Conservation (phyloP, 2,329 filamentous ascomycete species). For the Exophiala alcalophila region DNA sequence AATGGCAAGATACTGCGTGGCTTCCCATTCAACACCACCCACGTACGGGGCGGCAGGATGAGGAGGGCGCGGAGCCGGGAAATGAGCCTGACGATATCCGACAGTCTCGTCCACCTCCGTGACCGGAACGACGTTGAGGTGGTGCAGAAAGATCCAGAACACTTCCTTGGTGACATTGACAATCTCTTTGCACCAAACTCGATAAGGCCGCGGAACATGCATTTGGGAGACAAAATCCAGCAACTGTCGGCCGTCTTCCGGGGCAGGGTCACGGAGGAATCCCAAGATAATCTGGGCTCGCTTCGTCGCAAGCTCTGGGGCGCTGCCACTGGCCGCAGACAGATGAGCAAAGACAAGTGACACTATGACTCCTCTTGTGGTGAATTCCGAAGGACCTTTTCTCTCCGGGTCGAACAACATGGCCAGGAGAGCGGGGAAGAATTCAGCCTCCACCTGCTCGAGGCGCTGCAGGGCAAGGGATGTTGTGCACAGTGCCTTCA, state of each 20-base stretch:
- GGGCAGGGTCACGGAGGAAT: conserved; percentile 76
- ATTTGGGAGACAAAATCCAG: conserved; percentile 87
- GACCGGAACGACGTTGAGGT: conserved; percentile 76
- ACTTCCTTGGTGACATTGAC: conserved; percentile 94
- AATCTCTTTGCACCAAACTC: conserved; percentile 90
- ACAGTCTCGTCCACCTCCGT: conserved; percentile 34
- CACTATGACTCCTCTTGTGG: conserved; percentile 84
- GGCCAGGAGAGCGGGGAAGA: conserved; percentile 80
- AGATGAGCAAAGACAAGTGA: conserved; percentile 88
- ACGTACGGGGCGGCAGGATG: conserved; percentile 94
- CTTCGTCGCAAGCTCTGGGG: conserved; percentile 59
- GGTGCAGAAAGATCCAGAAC: conserved; percentile 98
- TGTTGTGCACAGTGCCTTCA: conserved; percentile 93
- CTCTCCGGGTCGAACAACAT: conserved; percentile 98
- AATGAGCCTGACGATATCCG: conserved; percentile 58
- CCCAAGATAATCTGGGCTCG: conserved; percentile 71
- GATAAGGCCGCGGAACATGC: conserved; percentile 81
- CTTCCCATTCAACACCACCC: conserved; percentile 97
- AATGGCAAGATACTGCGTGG: conserved; percentile 90
- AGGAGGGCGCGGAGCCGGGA: conserved; percentile 80
- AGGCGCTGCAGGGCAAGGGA: conserved; percentile 80
- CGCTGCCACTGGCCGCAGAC: conserved; percentile 52
- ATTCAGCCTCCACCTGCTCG: conserved; percentile 69
- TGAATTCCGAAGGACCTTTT: conserved; percentile 96
- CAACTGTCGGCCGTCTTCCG: conserved; percentile 70